phyloP scores from a whole-genome alignment of 495 filamentous ascomycete species.

The Penicillium egyptiacum region DNA sequence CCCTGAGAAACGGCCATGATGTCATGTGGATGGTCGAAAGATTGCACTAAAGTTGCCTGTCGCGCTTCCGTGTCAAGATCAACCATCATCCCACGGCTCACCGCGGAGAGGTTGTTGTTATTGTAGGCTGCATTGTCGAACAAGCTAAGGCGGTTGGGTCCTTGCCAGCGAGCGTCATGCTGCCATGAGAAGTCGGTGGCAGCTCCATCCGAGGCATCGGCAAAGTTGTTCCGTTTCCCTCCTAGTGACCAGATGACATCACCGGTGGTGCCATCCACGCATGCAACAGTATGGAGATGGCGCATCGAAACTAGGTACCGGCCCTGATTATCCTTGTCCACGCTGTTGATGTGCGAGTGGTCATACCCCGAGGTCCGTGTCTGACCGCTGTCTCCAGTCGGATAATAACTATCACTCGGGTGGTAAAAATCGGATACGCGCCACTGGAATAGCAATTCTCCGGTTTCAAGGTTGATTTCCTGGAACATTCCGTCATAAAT shows the following conservation, averaged over 20 bases:
- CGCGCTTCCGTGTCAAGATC: constrained; percentile 28
- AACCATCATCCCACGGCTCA: constrained; percentile 35
- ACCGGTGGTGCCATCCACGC: constrained; percentile 52
- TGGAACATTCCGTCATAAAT: constrained; percentile 46
- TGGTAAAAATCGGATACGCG: constrained; percentile 32
- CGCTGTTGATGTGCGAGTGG: constrained; percentile 60
- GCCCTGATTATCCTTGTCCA: constrained; percentile 54
- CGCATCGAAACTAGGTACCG: constrained; percentile 57
- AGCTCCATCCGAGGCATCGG: constrained; percentile 38
- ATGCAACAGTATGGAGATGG: constrained; percentile 46
- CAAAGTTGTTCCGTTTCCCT: constrained; percentile 50
- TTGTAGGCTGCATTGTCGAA: constrained; percentile 49
- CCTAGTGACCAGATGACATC: constrained; percentile 55
- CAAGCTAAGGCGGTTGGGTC: constrained; percentile 43
- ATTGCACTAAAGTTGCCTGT: constrained; percentile 23
- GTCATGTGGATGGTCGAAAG: constrained; percentile 35
- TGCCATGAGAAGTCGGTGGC: constrained; percentile 54
- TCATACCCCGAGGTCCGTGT: constrained; percentile 34
- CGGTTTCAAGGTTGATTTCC: constrained; percentile 45
- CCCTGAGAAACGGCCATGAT: constrained; percentile 55
- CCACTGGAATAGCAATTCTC: constrained; percentile 46
- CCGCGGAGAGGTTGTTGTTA: constrained; percentile 23
- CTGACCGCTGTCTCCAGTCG: constrained; percentile 22
- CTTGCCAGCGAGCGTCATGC: constrained; percentile 51
- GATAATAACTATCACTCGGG: constrained; percentile 25